Percentiles rank a stretch among this genome's conserved stretches.
These are phyloP conservation scores for Alternaria rosae DNA, from an alignment of 2,329 filamentous ascomycete genomes.

Conservation along the genomic window DNA sequence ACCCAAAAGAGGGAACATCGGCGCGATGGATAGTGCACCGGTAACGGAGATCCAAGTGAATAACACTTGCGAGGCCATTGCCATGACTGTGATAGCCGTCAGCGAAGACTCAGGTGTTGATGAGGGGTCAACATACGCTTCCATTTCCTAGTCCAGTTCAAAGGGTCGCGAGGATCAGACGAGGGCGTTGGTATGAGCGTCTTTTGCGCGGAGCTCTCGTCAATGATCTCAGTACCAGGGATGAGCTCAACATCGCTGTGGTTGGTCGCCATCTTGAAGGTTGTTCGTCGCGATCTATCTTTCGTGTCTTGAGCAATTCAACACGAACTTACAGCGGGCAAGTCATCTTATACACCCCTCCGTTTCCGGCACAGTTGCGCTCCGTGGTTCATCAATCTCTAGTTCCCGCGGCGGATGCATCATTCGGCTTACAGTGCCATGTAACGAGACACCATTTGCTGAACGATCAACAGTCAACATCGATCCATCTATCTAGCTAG, in stretches of 20 bases:
- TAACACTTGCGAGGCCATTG: conserved; percentile 49
- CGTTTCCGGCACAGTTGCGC: background rate
- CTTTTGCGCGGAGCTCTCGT: conserved; percentile 28
- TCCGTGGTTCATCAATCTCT: background rate
- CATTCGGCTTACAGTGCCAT: background rate
- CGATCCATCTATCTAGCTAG: background rate
- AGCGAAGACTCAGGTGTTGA: background rate
- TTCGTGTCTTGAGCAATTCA: background rate
- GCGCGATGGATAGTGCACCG: conserved; percentile 53
- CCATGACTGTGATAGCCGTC: conserved; percentile 34
- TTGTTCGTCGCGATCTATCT: background rate
- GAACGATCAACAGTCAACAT: background rate
- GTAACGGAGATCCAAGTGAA: conserved; percentile 55
- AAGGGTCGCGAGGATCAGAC: conserved; percentile 44
- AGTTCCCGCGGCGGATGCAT: conserved; percentile 1
- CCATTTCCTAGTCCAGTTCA: conserved; percentile 48
- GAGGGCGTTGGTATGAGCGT: conserved; percentile 42
- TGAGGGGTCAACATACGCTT: conserved; percentile 33
- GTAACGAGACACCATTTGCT: conserved; percentile 2
- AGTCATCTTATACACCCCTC: background rate
- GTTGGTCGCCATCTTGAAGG: conserved; percentile 19
- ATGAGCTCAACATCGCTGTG: conserved; percentile 27
- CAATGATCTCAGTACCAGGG: conserved; percentile 42
- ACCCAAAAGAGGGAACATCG: conserved; percentile 54
- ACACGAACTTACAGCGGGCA: background rate